Evolutionary conservation across 2,329 filamentous ascomycete genomes (phyloP).

Genomic region (Thielaviopsis populi): DNA sequence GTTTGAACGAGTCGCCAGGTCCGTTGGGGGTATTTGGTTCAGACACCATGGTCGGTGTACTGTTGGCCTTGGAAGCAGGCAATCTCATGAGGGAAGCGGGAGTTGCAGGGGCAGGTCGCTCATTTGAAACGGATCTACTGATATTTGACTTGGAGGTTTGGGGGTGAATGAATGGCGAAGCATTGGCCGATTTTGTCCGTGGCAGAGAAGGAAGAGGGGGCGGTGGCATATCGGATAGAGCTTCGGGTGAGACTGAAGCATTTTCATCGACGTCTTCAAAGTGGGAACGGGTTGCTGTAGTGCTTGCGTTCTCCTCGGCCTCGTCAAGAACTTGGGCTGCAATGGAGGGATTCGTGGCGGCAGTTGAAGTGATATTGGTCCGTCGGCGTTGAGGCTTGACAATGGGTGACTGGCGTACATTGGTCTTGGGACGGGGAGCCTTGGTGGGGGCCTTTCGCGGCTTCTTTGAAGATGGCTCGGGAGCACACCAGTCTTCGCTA

Average conservation of each 20-base stretch:
- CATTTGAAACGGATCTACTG: slow-evolving; percentile 1
- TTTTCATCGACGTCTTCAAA: slow-evolving; percentile 46
- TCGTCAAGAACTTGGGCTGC: slow-evolving; percentile 41
- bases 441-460: slow-evolving; percentile 37
- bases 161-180: slow-evolving; percentile 52
- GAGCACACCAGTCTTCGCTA: slow-evolving; percentile 28
- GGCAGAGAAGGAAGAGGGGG: slow-evolving; percentile 41
- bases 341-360: slow-evolving; percentile 38
- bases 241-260: slow-evolving; percentile 49
- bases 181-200: slow-evolving; percentile 45
- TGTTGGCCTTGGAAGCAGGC: slow-evolving; percentile 33
- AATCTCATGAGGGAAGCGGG: slow-evolving; percentile 80
- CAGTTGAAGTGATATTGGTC: slow-evolving; percentile 21
- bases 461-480: slow-evolving; percentile 30
- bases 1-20: slow-evolving; percentile 30
- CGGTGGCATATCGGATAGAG: slow-evolving; percentile 50
- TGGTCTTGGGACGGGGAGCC: slow-evolving; percentile 33
- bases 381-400: slow-evolving; percentile 49
- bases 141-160: slow-evolving; percentile 28
- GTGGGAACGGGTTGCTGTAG: slow-evolving; percentile 20
- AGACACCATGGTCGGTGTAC: slow-evolving; percentile 4
- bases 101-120: slow-evolving; percentile 45
- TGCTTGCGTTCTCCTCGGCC: slow-evolving; percentile 28
- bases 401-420: slow-evolving; percentile 56
- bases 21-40: not conserved